Base-by-base conservation (phyloP, 805 yeast genomes). In the Candida multigemmis region DNA sequence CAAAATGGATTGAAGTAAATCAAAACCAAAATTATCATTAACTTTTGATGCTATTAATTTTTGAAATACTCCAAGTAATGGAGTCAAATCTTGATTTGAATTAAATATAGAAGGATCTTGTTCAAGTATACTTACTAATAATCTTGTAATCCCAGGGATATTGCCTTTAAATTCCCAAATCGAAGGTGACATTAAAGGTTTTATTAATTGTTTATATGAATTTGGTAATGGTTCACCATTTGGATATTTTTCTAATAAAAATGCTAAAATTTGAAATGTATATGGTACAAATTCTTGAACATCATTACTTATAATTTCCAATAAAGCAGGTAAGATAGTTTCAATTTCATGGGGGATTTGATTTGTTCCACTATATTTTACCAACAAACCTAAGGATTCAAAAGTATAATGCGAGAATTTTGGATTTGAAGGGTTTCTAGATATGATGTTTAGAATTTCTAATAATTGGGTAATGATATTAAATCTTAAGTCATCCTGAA, bases 11-110 rank as follows among this genome's bases (percentile, higher is more conserved):
- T 82, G 87, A 23, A 91, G 55, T 22, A 91, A 58, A 31, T 91
- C 97, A 51, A 91, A 80, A 2, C 96, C 97, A 42, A 74, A 68
- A 20, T 56, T 56, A 42, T 91, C 97, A 42, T 85, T 79, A 10
- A 74, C 68, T 38, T 79, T 81, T 0, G 96, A 84, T 1, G 96
- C 75, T 27, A 91, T 74, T 38, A 91, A 62, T 50, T 87, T 85
- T 57, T 93, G 98, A 64, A 84, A 93, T n/a, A 91, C 94, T 21
- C 99, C 99, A 21, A 91, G 60, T 16, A 91, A 70, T 3, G 96
- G 94, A 19, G 81, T 71, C 22, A 85, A 49, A 16, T 43, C 47
- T 6, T 36, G 55, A 13, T 44, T 43, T 12, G 44, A 37, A 4
- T 56, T 53, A 35, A 70, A 68, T 2, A 53, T 44, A 3, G 44